Percentiles rank a stretch among this genome's conserved stretches.
These are phyloP conservation scores for Dendrobium huoshanense DNA, from an alignment of 106 monocot species.

Conservation along the genomic window DNA sequence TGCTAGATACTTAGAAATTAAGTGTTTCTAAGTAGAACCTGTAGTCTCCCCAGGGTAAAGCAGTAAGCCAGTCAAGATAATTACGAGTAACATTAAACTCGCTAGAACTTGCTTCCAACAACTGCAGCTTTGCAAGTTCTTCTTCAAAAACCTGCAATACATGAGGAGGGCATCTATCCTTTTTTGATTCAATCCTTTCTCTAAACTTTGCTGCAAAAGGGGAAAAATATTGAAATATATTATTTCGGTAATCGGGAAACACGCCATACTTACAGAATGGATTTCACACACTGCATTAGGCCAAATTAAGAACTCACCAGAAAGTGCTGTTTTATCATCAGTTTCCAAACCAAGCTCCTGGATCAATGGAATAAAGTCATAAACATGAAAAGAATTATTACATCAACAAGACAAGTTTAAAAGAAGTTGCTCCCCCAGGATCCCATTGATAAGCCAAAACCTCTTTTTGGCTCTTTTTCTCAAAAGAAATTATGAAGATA, in stretches of 20 bases:
- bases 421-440: neutral
- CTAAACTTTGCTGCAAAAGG: conserved; percentile 74
- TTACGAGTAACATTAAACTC: conserved; percentile 49
- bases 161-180: conserved; percentile 83
- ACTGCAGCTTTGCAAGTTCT: conserved; percentile 86
- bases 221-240: neutral
- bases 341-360: conserved; percentile 93
- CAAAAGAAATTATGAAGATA: neutral
- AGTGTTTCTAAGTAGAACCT: conserved; percentile 35
- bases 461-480: neutral
- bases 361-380: conserved; percentile 6
- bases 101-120: conserved; percentile 94
- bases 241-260: neutral
- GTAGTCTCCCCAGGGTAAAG: conserved; percentile 96
- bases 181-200: conserved; percentile 85
- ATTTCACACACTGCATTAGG: neutral
- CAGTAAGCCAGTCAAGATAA: conserved; percentile 90
- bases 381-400: neutral
- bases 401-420: neutral
- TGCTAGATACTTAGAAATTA: neutral
- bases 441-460: neutral
- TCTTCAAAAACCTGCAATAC: conserved; percentile 98
- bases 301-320: conserved; percentile 39
- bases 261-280: neutral
- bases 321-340: conserved; percentile 97